Evolutionary conservation across 2,329 filamentous ascomycete genomes (phyloP).

Genomic region (Tothia fuscella): DNA sequence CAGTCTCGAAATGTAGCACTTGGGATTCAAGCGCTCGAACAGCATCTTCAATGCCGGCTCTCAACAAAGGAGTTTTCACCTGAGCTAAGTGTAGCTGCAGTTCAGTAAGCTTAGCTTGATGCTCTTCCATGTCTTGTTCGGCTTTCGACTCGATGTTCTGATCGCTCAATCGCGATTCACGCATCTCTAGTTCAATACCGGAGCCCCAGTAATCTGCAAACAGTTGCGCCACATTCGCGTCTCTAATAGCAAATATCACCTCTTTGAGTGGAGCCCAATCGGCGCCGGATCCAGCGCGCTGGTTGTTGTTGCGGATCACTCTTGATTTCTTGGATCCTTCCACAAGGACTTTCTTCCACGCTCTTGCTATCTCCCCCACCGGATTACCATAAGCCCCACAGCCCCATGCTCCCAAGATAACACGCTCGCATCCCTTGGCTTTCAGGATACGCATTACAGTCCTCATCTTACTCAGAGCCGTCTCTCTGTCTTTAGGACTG

Average conservation of each 20-base stretch:
- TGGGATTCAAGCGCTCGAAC: too few species aligned
- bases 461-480: slow-evolving; percentile 44
- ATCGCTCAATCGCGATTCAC: too few species aligned
- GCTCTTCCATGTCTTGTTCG: too few species aligned
- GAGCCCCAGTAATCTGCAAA: slow-evolving; percentile 40
- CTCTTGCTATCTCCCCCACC: slow-evolving; percentile 42
- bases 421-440: slow-evolving; percentile 31
- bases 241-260: slow-evolving; percentile 47
- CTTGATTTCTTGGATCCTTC: slow-evolving; percentile 13
- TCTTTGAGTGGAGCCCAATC: slow-evolving; percentile 37
- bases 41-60: too few species aligned
- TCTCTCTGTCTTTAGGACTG: slow-evolving; percentile 37
- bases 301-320: background rate
- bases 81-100: too few species aligned
- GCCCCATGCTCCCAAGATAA: slow-evolving; percentile 54
- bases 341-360: slow-evolving; percentile 38
- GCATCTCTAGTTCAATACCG: slow-evolving; percentile 21
- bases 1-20: too few species aligned
- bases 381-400: slow-evolving; percentile 54
- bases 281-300: slow-evolving; percentile 16
- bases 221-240: slow-evolving; percentile 37
- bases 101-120: too few species aligned
- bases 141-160: too few species aligned
- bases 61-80: too few species aligned
- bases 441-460: slow-evolving; percentile 43